phyloP scores from a whole-genome alignment of 2,329 filamentous ascomycete genomes.

The Daldinia sp. region DNA sequence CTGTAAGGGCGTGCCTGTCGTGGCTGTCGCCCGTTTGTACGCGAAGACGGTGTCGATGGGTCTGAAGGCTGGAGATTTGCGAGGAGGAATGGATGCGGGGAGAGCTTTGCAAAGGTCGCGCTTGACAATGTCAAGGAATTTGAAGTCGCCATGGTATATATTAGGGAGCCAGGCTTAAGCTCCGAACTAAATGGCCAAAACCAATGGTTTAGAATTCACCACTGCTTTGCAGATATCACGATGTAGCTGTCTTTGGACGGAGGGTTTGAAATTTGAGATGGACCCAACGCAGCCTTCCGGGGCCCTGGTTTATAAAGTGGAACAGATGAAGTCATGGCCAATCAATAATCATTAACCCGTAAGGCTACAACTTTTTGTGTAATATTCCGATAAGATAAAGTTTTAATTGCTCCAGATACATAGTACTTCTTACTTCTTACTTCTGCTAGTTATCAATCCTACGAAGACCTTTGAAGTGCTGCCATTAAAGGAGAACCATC shows the following conservation, averaged over 20 bases:
- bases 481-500: conserved; percentile 40
- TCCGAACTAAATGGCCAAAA: conserved; percentile 2
- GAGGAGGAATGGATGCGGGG: conserved; percentile 88
- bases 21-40: conserved; percentile 84
- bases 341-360: conserved; percentile 11
- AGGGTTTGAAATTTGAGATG: conserved; percentile 32
- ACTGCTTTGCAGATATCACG: conserved; percentile 22
- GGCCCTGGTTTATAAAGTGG: conserved; percentile 19
- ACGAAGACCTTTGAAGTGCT: conserved; percentile 36
- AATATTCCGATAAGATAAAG: conserved; percentile 28
- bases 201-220: conserved; percentile 14
- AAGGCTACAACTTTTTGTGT: conserved; percentile 21
- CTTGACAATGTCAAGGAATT: conserved; percentile 64
- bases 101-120: conserved; percentile 87
- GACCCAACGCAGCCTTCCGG: conserved; percentile 34
- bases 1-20: conserved; percentile 77
- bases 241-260: conserved; percentile 3
- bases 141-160: conserved; percentile 52
- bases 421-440: neutral
- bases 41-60: conserved; percentile 66
- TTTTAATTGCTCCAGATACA: neutral
- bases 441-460: neutral
- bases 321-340: conserved; percentile 8
- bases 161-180: neutral
- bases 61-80: conserved; percentile 79